Evolutionary conservation across 1,284 basidiomycete genomes (phyloP).

Genomic region (Trametes hirsuta): DNA sequence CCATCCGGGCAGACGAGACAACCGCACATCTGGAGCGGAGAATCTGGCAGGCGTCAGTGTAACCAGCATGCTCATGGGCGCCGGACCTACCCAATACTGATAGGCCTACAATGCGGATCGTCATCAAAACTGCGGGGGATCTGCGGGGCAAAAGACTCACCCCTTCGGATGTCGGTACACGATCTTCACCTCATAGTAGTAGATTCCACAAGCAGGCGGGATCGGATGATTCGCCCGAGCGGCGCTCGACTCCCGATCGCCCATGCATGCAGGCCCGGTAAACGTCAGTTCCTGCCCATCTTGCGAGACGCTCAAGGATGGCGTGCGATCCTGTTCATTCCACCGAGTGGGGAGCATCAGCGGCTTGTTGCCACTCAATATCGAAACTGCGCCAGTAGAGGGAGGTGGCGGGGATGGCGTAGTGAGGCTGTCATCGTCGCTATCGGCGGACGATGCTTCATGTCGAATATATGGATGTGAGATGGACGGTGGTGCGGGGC

Average conservation of each 20-base stretch:
- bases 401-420: slow-evolving; percentile 40
- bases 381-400: slow-evolving; percentile 29
- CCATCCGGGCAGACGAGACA: slow-evolving; percentile 87
- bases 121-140: slow-evolving; percentile 10
- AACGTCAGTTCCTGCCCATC: slow-evolving; percentile 77
- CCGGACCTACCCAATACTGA: slow-evolving; percentile 69
- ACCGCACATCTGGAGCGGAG: slow-evolving; percentile 53
- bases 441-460: slow-evolving; percentile 46
- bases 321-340: slow-evolving; percentile 68
- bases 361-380: slow-evolving; percentile 42
- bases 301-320: slow-evolving; percentile 59
- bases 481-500: slow-evolving; percentile 24
- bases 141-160: slow-evolving; percentile 43
- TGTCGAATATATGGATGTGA: slow-evolving; percentile 37
- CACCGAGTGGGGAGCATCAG: slow-evolving; percentile 77
- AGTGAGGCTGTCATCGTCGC: slow-evolving; percentile 63
- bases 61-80: neutral
- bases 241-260: slow-evolving; percentile 82
- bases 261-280: slow-evolving; percentile 56
- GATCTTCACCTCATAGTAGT: slow-evolving; percentile 90
- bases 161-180: slow-evolving; percentile 79
- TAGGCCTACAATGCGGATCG: slow-evolving; percentile 53
- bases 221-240: slow-evolving; percentile 77
- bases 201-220: slow-evolving; percentile 83
- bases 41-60: slow-evolving; percentile 39